phyloP scores from a whole-genome alignment of 306 rosid species.

The Prunus mume region DNA sequence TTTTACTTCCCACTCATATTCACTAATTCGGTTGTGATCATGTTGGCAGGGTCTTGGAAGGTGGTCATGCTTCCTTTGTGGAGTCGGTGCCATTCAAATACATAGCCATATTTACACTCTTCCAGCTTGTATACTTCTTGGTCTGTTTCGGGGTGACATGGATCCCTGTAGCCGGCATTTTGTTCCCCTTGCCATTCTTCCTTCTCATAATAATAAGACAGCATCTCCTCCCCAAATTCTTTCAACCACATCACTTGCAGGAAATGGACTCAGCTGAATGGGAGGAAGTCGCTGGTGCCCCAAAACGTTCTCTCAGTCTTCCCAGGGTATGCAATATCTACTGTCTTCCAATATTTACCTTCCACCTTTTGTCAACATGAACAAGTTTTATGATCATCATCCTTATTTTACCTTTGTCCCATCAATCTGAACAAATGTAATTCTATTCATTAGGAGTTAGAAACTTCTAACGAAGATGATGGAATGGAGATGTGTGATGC shows the following conservation, averaged over 20 bases:
- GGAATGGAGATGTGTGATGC: slow-evolving; percentile 43
- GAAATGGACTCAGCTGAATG: slow-evolving; percentile 84
- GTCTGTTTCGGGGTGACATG: slow-evolving; percentile 73
- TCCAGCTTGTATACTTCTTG: slow-evolving; percentile 67
- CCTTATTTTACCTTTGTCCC: not conserved
- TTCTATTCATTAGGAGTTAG: slow-evolving; percentile 40
- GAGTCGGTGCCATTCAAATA: slow-evolving; percentile 66
- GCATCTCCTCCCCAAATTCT: slow-evolving; percentile 62
- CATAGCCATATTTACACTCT: slow-evolving; percentile 56
- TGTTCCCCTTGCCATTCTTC: slow-evolving; percentile 84
- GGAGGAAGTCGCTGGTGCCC: slow-evolving; percentile 62
- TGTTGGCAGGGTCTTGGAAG: slow-evolving; percentile 64
- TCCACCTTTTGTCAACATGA: not conserved
- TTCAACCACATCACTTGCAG: slow-evolving; percentile 47
- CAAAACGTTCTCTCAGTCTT: slow-evolving; percentile 30
- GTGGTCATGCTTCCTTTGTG: slow-evolving; percentile 72
- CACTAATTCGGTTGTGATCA: not conserved
- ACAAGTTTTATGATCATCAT: not conserved
- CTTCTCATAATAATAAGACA: slow-evolving; percentile 64
- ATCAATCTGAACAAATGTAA: not conserved
- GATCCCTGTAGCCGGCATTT: slow-evolving; percentile 86
- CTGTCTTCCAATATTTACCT: not conserved
- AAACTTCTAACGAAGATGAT: slow-evolving; percentile 34
- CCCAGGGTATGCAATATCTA: slow-evolving; percentile 34
- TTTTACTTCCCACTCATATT: not conserved